Conservation (phyloP, 345 rosid species). For the Syzygium jambos region DNA sequence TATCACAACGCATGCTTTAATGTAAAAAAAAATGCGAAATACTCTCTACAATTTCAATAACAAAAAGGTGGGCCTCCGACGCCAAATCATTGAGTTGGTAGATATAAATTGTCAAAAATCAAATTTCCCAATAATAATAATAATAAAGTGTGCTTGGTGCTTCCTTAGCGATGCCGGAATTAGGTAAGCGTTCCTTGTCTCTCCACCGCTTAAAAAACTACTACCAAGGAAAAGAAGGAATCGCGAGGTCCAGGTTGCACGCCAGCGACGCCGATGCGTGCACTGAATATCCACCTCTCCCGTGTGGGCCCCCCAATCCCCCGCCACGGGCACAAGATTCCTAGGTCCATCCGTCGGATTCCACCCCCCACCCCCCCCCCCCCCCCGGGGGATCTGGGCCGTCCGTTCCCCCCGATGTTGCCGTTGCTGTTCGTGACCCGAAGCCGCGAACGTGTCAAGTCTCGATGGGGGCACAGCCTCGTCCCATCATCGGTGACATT, state of each 20-base stretch:
- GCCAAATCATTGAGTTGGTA: neutral
- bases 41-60: no score
- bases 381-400: neutral
- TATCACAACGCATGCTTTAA: neutral
- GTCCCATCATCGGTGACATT: neutral
- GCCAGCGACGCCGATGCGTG: conserved; percentile 4
- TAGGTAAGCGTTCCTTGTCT: neutral
- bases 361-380: neutral
- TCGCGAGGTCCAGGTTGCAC: neutral
- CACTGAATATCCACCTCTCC: conserved; percentile 1
- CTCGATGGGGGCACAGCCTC: neutral
- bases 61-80: neutral
- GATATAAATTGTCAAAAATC: neutral
- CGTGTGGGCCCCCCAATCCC: neutral
- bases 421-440: neutral
- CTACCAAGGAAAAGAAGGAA: neutral
- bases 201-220: neutral
- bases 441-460: neutral
- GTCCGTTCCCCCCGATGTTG: neutral
- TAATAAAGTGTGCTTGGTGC: neutral
- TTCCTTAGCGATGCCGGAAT: neutral
- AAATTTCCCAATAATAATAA: neutral
- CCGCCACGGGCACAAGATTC: neutral
- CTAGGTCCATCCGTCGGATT: neutral
- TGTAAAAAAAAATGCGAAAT: neutral